Evolutionary conservation across 768 basidiomycete species (phyloP).

Genomic region (Phanerochaete sordida): DNA sequence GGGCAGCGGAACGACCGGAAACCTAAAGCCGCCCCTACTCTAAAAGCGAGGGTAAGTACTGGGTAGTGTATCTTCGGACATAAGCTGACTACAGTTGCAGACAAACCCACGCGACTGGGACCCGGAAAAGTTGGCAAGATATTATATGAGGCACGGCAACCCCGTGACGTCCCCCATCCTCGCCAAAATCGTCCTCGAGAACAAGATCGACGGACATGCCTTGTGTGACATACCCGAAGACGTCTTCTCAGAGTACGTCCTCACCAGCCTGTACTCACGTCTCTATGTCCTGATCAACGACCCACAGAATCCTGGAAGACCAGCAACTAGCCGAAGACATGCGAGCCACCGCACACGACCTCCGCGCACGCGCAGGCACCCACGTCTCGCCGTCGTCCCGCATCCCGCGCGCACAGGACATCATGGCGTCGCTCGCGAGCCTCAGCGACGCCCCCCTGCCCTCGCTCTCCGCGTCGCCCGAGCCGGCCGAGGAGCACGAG

Average conservation of each 20-base stretch:
- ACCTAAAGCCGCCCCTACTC: not conserved
- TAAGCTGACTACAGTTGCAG: not conserved
- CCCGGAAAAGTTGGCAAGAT: constrained; percentile 2
- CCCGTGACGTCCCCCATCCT: constrained; percentile 10
- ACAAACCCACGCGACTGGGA: constrained; percentile 1
- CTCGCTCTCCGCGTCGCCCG: constrained; percentile 1
- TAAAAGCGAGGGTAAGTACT: not conserved
- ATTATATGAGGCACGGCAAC: not conserved
- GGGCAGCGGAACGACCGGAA: not conserved
- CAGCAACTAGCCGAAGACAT: not conserved
- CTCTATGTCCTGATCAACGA: not conserved
- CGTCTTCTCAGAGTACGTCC: not conserved
- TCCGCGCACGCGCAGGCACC: not conserved
- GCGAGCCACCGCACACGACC: not conserved
- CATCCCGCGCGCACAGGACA: not conserved
- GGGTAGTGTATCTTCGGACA: not conserved
- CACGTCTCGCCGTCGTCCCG: not conserved
- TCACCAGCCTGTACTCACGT: not conserved
- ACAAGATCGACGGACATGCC: constrained; percentile 7
- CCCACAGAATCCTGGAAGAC: not conserved
- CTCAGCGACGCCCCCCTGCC: not conserved
- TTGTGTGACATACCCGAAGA: constrained; percentile 6
- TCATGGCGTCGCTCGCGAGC: not conserved
- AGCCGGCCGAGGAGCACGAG: not conserved
- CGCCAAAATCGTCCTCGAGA: constrained; percentile 5